A percentile compares a stretch with the other conserved stretches of the same genome.
These are phyloP conservation scores for Westerdykella aurantiaca DNA, from an alignment of 2,329 filamentous ascomycete species.

Conservation along the genomic window DNA sequence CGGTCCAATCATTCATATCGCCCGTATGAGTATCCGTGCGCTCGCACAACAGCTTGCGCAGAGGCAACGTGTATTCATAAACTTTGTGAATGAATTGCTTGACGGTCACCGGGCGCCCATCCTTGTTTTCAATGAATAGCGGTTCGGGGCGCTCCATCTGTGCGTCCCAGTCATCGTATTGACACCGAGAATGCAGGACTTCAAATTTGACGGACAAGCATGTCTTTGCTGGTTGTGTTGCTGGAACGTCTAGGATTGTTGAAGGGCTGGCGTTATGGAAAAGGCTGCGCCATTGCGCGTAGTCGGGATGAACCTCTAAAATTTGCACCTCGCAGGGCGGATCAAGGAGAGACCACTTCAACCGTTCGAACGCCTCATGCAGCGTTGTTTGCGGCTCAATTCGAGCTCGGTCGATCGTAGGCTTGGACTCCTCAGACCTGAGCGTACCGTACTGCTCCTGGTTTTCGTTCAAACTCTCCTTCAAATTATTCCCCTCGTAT, in stretches of 20 bases:
- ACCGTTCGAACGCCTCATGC: slow-evolving; percentile 29
- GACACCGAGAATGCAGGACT: no score
- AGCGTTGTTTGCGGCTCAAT: no score
- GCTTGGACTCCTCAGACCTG: no score
- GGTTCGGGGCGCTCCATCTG: background rate
- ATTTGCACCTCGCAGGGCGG: background rate
- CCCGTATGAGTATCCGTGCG: background rate
- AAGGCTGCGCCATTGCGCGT: background rate
- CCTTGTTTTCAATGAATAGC: background rate
- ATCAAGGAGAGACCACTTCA: slow-evolving; percentile 18
- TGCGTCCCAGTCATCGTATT: no score
- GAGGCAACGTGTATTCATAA: background rate
- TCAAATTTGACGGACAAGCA: background rate
- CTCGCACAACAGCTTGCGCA: background rate
- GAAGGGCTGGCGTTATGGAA: background rate
- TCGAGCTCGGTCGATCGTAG: no score
- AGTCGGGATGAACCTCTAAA: background rate
- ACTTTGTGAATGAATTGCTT: background rate
- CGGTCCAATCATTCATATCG: background rate
- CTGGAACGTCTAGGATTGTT: background rate
- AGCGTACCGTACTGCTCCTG: no score
- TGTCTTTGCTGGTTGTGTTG: background rate
- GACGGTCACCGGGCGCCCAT: background rate
- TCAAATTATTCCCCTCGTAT: no score
- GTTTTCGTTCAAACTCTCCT: no score